Base-by-base conservation (phyloP, 2,329 filamentous ascomycete species). In the Colletotrichum horii region DNA sequence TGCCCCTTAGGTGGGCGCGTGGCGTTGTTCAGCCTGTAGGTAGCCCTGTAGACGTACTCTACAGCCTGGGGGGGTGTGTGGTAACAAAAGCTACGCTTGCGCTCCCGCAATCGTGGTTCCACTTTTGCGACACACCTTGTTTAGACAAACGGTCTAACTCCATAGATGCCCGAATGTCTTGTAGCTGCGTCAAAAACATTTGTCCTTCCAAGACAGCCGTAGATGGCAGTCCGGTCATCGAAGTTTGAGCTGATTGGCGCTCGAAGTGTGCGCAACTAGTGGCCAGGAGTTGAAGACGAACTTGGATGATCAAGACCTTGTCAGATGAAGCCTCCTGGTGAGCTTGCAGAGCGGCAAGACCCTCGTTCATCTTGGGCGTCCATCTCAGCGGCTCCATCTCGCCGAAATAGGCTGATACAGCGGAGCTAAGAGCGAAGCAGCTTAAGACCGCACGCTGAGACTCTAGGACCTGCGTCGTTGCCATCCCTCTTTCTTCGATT, bases 391-490 rank as follows among this genome's bases (percentile, higher is more conserved):
- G 34, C 2, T 64, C 67, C 5, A 24, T 38, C 56, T 70, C 55
- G 6, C 34, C 67, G n/a, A 70, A 70, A 4, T 48, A 30, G 3
- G 19, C 30, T 5, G 67, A 19, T 56, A 64, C 19, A 1, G 19
- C 24, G 5, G 55, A 62, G 56, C 67, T 64, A 1, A 70, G 24
- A 3, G 56, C 56, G 28, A 70, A 70, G 15, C 67, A 70, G 12
- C 67, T 56, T 19, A 70, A 15, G 0, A 70, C 34, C 9, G 56
- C 56, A 16, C 56, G 67, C 24, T 64, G 67, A n/a, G 19, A 22
- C 24, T 70, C 67, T 19, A 64, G 16, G 5, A 34, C 1, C 19
- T 16, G 3, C 9, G 12, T n/a, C 0, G 8, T 32, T 12, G 55
- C 26, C 56, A 70, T 30, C 0, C 6, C 15, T 1, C 4, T 11